Conservation (phyloP, 257 asterid genomes). For the Gentiana dahurica region DNA sequence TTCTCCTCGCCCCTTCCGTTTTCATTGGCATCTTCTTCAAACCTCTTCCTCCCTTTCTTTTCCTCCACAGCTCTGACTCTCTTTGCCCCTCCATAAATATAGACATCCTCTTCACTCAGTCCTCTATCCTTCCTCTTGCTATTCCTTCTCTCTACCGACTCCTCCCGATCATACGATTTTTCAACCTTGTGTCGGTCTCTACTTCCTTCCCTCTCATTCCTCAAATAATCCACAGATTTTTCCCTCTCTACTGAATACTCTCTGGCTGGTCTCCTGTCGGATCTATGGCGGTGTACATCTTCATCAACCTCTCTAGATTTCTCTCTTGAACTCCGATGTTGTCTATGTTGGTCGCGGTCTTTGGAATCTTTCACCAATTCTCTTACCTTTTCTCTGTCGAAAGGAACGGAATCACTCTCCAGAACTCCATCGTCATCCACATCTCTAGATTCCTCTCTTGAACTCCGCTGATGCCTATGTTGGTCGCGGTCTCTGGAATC, state of each 20-base stretch:
- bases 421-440: conserved; percentile 24
- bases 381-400: conserved; percentile 9
- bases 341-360: conserved; percentile 8
- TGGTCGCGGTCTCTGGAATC: conserved; percentile 9
- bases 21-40: conserved; percentile 27
- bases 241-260: conserved; percentile 22
- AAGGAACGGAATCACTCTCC: no score
- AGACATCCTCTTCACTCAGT: conserved; percentile 46
- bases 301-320: conserved; percentile 28
- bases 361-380: conserved; percentile 20
- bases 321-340: conserved; percentile 14
- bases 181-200: conserved; percentile 29
- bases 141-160: conserved; percentile 43
- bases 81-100: conserved; percentile 26
- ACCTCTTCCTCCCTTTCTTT: conserved; percentile 28
- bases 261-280: conserved; percentile 23
- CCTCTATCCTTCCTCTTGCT: conserved; percentile 61
- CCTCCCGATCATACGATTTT: conserved; percentile 40
- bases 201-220: conserved; percentile 49
- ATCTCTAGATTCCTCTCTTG: conserved; percentile 27
- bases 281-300: conserved; percentile 24
- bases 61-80: conserved; percentile 44
- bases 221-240: conserved; percentile 16
- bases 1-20: conserved; percentile 3
- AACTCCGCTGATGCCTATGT: conserved; percentile 16